Conservation (phyloP, 768 basidiomycete species). For the Podaxis sp. region DNA sequence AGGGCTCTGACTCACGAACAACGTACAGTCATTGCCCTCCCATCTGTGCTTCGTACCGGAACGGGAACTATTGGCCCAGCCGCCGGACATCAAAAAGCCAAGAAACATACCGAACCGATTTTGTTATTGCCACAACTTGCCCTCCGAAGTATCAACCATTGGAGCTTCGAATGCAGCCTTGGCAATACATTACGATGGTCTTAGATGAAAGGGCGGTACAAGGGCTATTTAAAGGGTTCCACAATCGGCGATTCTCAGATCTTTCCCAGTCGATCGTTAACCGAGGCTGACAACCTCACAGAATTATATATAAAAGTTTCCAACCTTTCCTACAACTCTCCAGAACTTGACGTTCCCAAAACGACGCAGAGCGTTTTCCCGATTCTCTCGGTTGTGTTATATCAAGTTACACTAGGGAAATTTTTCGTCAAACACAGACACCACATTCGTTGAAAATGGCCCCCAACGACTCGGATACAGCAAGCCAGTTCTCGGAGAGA, state of each 20-base stretch:
- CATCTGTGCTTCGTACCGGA: background rate
- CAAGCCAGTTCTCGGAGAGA: slow-evolving; percentile 6
- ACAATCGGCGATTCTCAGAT: background rate
- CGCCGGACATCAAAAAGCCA: background rate
- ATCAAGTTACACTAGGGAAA: background rate
- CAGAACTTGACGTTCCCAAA: slow-evolving; percentile 14
- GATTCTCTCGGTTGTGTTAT: slow-evolving; percentile 1
- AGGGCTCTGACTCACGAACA: background rate
- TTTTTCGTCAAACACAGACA: background rate
- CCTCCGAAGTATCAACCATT: background rate
- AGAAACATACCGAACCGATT: background rate
- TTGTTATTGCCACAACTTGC: background rate
- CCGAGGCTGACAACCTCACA: background rate
- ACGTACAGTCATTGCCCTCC: background rate
- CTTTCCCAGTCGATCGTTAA: background rate
- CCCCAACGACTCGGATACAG: background rate
- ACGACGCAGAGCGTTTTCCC: slow-evolving; percentile 11
- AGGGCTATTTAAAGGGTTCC: background rate
- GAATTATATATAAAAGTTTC: background rate
- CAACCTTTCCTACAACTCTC: background rate
- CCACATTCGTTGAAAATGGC: slow-evolving; percentile 12
- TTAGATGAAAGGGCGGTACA: background rate
- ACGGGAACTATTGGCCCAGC: background rate
- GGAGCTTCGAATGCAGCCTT: background rate
- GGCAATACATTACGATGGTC: background rate